Evolutionary conservation across 257 asterid species (phyloP), one percentile per base, ranked within the genome.

Genomic region (Capsicum rhomboideum): DNA sequence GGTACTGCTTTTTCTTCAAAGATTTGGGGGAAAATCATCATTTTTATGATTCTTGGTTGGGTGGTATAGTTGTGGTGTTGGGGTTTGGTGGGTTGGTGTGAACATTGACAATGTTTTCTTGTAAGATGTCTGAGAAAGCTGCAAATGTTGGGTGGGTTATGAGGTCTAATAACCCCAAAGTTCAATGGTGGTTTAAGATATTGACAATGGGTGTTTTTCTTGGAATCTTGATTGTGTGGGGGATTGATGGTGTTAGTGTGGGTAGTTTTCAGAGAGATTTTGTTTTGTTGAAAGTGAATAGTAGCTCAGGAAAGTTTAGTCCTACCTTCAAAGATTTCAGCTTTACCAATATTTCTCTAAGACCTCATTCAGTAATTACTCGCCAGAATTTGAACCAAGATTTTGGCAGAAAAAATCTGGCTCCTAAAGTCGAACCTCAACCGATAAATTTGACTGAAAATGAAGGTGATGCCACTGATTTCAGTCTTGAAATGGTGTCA

Each of bases 151-250:
- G 90, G 84, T 92, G 92, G 94, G 23, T 87, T 77, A 80, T 87
- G 79, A 87, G 93, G 91, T 83, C 90, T 28, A 92, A 91, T 44
- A 49, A 82, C 61, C 87, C 92, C 75, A 83, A 89, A 52, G 90
- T 91, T 82, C 91, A 92, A 55, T 86, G 92, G 92, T 88, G 93
- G 88, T 92, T 96, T 86, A 93, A 87, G 88, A 78, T 93, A 80
- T 80, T 94, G 66, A 79, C 90, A n/a, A 29, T 89, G 75, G 93
- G 88, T 78, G 88, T 92, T 42, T 85, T 92, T 83, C 88, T 92
- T 85, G 97, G 90, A 50, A 74, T 96, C 85, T 74, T 91, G 89
- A 86, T 91, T 84, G 78, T 92, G 12, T 91, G 93, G 91, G 85
- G 88, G n/a, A 80, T 86, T 59, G 94, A 91, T 89, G 93, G 93